These are phyloP conservation scores for Penicillium tannophilum DNA, from an alignment of 495 filamentous ascomycete genomes.

Conservation along the genomic window DNA sequence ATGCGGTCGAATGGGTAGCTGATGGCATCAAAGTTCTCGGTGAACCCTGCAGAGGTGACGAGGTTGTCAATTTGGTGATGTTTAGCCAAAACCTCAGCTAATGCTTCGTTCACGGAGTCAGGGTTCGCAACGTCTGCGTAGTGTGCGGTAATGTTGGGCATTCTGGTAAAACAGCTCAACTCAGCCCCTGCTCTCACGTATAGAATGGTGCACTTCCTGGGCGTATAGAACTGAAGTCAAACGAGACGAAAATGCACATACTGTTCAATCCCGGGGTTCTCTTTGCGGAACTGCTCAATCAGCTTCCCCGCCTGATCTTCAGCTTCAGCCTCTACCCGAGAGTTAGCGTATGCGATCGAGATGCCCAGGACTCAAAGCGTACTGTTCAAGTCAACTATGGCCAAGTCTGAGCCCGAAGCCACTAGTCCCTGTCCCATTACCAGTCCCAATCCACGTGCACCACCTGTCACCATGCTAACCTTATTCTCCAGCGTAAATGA, in stretches of 20 bases:
- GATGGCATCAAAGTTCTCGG: conserved; percentile 91
- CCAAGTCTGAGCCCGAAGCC: conserved; percentile 82
- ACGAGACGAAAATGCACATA: conserved; percentile 36
- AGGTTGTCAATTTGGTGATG: conserved; percentile 87
- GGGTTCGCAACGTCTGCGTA: conserved; percentile 82
- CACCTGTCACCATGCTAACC: conserved; percentile 81
- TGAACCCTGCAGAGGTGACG: conserved; percentile 94
- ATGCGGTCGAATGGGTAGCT: conserved; percentile 85
- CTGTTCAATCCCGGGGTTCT: conserved; percentile 75
- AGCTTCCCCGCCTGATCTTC: conserved; percentile 70
- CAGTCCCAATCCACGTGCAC: conserved; percentile 81
- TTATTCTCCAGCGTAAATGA: conserved; percentile 79
- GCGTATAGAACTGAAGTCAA: not conserved
- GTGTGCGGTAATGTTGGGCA: conserved; percentile 86
- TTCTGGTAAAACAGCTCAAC: conserved; percentile 34
- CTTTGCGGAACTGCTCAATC: conserved; percentile 69
- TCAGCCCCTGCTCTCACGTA: not conserved
- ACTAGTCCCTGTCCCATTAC: conserved; percentile 92
- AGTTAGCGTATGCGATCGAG: not conserved
- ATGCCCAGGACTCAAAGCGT: conserved; percentile 31
- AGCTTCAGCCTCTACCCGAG: conserved; percentile 76
- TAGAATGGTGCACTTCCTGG: not conserved
- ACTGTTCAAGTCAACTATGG: conserved; percentile 94
- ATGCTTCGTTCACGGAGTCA: conserved; percentile 69
- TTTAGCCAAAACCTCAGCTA: conserved; percentile 67